Evolutionary conservation across 495 filamentous ascomycete species (phyloP), one percentile per base, ranked within the genome.

Genomic region (Xylaria nigripes): DNA sequence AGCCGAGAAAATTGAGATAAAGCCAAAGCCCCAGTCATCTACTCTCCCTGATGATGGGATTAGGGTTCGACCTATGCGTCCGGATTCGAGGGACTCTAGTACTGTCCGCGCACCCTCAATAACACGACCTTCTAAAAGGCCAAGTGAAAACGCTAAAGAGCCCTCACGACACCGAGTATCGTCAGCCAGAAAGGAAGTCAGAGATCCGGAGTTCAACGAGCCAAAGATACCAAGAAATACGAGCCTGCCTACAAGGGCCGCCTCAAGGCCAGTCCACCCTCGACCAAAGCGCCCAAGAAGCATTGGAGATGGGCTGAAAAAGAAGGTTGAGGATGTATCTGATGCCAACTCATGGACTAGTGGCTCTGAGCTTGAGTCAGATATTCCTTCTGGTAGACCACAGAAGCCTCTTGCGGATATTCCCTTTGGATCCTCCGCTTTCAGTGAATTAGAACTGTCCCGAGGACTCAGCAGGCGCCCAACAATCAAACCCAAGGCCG

Each of bases 381-480:
- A 63, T 3, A 62, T 67, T 22, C 69, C 68, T 5, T 73, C 73
- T 5, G 73, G 66, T n/a, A 57, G 68, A n/a, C 51, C 64, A n/a
- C 70, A 63, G 16, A 74, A 77, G 52, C 72, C 75, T 1, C 55
- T 80, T 16, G 75, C 73, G 8, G 78, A 81, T 32, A 79, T 81
- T 34, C 78, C 77, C 0, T 69, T 80, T 51, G 78, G 78, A 12
- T 76, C 71, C 44, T 80, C 78, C 21, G 77, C 85, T 68, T 80
- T 79, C 55, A 82, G 74, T 55, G 76, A 73, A 66, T 77, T 70
- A 62, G 84, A 74, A 46, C 60, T 77, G 7, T 72, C 72, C 50
- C 67, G 67, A 57, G 76, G 58, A 59, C 70, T 68, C 55, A 76
- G 68, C 52, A 65, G 54, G 51, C 73, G 48, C 15, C 54, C 54